Evolutionary conservation across 2,329 filamentous ascomycete species (phyloP), one percentile per base, ranked within the genome.

Genomic region (Sphaceloma murrayae): DNA sequence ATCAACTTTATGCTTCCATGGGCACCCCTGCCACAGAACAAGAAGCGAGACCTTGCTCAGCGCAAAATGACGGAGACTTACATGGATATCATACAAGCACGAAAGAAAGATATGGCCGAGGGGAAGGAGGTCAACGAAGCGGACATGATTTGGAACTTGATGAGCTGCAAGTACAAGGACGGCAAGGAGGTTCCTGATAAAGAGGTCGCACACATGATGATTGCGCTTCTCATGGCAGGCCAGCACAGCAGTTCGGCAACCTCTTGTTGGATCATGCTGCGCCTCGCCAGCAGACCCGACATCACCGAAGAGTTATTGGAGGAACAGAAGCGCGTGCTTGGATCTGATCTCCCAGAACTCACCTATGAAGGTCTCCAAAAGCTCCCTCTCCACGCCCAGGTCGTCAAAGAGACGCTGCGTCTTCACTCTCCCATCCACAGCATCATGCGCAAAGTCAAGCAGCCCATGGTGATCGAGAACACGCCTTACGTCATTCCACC

Each of bases 351-450:
- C 34, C 84, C 83, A 13, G 71, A 78, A 10, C 73, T 94, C 34
- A 76, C 73, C 36, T 89, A 82, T 59, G 88, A 94, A 52, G 75
- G 82, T 52, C 74, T 95, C 11, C 71, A 80, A 53, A 82, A 81
- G 62, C 74, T 95, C 24, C 78, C 85, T 38, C 76, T 95, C 14
- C 85, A 94, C 69, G 73, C 80, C 55, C 82, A 85, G 55, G 80
- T 93, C 51, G 75, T 95, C 66, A 91, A 89, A 68, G 88, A 95
- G 67, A 94, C 88, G 2, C 80, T 95, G 29, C 83, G 88, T 51
- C 72, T 95, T 11, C 85, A 95, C 62, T 83, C 87, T 1, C 88
- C 88, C 1, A 95, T 96, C 57, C 88, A 95, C 73, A 91, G 85
- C 40, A 94, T 96, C 58, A 77, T 96, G 73, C 85, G 88, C 56